Evolutionary conservation across 2,329 filamentous ascomycete species (phyloP).

Genomic region (Amauroascus verrucosus): DNA sequence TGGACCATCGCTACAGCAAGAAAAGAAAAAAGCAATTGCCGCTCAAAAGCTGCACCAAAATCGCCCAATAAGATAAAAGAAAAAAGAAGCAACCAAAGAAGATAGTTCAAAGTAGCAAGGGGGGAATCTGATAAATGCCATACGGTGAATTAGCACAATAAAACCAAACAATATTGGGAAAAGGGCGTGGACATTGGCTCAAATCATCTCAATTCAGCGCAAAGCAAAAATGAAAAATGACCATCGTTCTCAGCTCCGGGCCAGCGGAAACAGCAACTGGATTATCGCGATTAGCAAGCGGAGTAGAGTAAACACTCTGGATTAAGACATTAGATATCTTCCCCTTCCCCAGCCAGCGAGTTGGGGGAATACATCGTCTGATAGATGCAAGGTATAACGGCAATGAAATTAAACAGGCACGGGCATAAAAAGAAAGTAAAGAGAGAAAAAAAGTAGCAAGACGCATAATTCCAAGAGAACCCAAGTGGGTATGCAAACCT

Average conservation of each 20-base stretch:
- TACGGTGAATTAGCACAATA: neutral
- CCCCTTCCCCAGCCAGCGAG: neutral
- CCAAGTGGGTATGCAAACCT: constrained; percentile 8
- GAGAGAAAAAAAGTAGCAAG: neutral
- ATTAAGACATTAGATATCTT: neutral
- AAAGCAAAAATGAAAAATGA: neutral
- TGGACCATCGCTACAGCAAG: neutral
- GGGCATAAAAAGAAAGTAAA: too few species aligned
- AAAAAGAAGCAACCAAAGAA: neutral
- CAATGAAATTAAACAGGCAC: neutral
- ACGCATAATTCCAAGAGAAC: neutral
- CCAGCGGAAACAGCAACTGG: neutral
- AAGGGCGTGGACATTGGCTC: neutral
- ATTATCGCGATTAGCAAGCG: neutral
- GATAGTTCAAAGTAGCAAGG: neutral
- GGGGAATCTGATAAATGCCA: neutral
- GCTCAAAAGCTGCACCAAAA: neutral
- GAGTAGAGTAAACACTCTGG: neutral
- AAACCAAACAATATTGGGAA: neutral
- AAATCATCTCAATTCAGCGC: neutral
- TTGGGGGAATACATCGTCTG: neutral
- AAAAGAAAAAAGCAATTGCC: neutral
- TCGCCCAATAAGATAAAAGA: neutral
- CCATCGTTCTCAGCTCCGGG: neutral
- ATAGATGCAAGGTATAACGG: neutral